Evolutionary conservation across 768 basidiomycete species (phyloP).

Genomic region (Dictyophora rubrovolvata): DNA sequence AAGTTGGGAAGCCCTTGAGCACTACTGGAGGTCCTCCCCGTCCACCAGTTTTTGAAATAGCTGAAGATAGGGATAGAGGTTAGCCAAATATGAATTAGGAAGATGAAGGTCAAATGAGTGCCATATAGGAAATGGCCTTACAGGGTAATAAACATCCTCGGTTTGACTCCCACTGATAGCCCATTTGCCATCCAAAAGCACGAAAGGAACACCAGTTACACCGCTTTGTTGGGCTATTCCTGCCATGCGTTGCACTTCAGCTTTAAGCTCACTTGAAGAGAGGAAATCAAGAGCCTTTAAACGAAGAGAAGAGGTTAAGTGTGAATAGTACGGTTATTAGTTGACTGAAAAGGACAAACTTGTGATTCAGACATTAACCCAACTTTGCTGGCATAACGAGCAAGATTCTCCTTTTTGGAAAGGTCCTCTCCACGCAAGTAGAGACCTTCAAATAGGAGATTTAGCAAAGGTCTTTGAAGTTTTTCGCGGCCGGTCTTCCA

Average conservation of each 20-base stretch:
- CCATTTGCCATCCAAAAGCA: slow-evolving; percentile 71
- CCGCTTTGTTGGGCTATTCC: slow-evolving; percentile 53
- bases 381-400: slow-evolving; percentile 43
- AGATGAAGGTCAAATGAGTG: not conserved
- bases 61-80: not conserved
- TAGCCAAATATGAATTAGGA: too few relatives aligned
- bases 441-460: slow-evolving; percentile 54
- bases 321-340: not conserved
- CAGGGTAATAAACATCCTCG: slow-evolving; percentile 60
- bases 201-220: slow-evolving; percentile 71
- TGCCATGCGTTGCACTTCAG: slow-evolving; percentile 55
- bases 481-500: slow-evolving; percentile 50
- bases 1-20: too few relatives aligned
- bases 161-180: slow-evolving; percentile 67
- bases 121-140: slow-evolving; percentile 14
- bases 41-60: not conserved
- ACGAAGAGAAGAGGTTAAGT: not conserved
- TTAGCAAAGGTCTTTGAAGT: slow-evolving; percentile 46
- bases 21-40: not conserved
- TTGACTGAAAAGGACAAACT: slow-evolving; percentile 28
- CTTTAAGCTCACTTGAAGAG: slow-evolving; percentile 50
- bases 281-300: slow-evolving; percentile 54
- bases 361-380: slow-evolving; percentile 51
- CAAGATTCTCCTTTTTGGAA: slow-evolving; percentile 46
- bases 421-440: slow-evolving; percentile 59